Base-by-base conservation (phyloP, 306 rosid genomes). In the Vigna unguiculata region DNA sequence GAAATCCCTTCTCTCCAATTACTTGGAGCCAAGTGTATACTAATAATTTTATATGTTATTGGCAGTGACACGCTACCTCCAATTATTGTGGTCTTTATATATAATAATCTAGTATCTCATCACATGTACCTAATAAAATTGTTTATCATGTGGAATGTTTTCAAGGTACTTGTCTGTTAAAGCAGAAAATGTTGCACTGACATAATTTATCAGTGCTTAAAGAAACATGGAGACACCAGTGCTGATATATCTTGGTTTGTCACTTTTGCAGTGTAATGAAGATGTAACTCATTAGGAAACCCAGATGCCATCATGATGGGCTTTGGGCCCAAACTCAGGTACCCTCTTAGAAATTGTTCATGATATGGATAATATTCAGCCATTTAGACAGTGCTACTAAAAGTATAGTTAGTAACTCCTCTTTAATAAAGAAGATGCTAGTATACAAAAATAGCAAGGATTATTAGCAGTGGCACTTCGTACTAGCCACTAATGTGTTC, bases 301-400 rank as follows among this genome's bases (percentile, higher is more conserved):
- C 11, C 67, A 72, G 43, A 46, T 62, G 67, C 57, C 49, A 15
- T 65, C 64, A 30, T 60, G 78, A 47, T 34, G 77, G 78, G 78
- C 71, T 70, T 78, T 61, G 25, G 79, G 76, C 70, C 79, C 77
- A 72, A 41, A 41, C 38, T 40, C 59, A 46, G 17, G 10, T 19
- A 46, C 51, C 11, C 66, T 19, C 41, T n/a, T 16, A 25, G 41
- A 11, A 5, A 9, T 7, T 4, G 22, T 71, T 51, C 28, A 14
- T 62, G 15, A n/a, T 36, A 34, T 55, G 54, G 52, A 65, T 19
- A 65, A 9, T 40, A 40, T 41, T 65, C 71, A 13, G 17, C 32
- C n/a, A 12, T 64, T 19, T 11, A 64, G 30, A 6, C 28, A 19
- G 10, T 63, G 14, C 22, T 28, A n/a, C 22, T 28, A 28, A 28